Base-by-base conservation (phyloP, 1,284 basidiomycete genomes). In the Meira nashicola region DNA sequence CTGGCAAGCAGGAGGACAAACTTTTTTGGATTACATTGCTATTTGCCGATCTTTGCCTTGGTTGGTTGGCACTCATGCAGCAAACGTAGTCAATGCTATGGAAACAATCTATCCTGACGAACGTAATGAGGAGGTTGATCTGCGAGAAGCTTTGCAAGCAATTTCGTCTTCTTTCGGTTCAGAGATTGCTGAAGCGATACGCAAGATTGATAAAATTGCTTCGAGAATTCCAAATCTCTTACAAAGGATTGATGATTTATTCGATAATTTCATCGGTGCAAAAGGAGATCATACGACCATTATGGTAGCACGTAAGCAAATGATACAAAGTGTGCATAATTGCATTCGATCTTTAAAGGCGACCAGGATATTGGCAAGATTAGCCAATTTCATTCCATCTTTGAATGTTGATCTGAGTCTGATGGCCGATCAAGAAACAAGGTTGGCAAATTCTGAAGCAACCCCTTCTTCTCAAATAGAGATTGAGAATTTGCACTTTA, bases 1-100 rank as follows among this genome's bases (percentile, higher is more conserved):
- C 4, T 59, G 57, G 57, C 43, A n/a, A n/a, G n/a, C 7, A 19
- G 57, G 57, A 1, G 57, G 57, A 6, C 57, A 47, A 1, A 47
- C 43, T 7, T 55, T 49, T 28, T 17, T 55, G 14, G 54, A 55
- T 47, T 55, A 55, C 47, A 47, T 47, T 37, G 54, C 54, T 14
- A 48, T 48, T 25, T 48, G 46, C 21, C 46, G 46, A 12, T 48
- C 46, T 19, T 48, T 48, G 25, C 46, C 46, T 25, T 48, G 46
- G 46, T 25, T 48, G 46, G 12, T 48, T 5, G 25, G 23, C 21
- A 48, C 17, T 12, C 25, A 17, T 48, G 28, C 28, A 12, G 46
- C 46, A 48, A 48, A 48, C 21, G 17, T 21, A 33, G 28, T 33
- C 4, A 33, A 33, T 8, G 28, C 28, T 4, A 33, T 33, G 28